Evolutionary conservation across 2,329 filamentous ascomycete genomes (phyloP), one percentile per base, ranked within the genome.

Genomic region (Blastomyces emzantsi): DNA sequence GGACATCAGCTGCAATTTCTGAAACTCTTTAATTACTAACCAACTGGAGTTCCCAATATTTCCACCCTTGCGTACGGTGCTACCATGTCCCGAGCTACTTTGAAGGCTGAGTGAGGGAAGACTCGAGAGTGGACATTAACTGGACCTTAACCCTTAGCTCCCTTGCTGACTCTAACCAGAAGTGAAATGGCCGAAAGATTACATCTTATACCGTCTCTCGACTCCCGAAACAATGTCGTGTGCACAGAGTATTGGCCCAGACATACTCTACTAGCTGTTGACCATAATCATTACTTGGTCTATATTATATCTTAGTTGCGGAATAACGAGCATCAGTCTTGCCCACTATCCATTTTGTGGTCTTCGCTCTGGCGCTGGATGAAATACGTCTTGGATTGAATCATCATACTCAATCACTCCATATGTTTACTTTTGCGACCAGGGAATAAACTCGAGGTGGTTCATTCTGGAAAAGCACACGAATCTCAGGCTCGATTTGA

Each of bases 101-200:
- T 36, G 33, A 11, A 36, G 33, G 8, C 33, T 36, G 33, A 36
- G 11, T 36, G 33, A 36, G 33, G 2, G 28, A 30, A 4, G 28
- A 4, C 4, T 30, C 2, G 33, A 36, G 33, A 11, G 33, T 8
- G 8, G 33, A 36, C 7, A 36, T 9, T 28, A 39, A 19, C 36
- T 25, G 56, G 39, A 43, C 56, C 19, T 15, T 43, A 43, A 28
- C n/a, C 56, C 33, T 58, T 45, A 58, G 36, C n/a, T 58, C 54
- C 54, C 33, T 41, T 25, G 39, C 56, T 22, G n/a, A 39, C n/a
- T 58, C 56, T 58, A 43, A 36, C 56, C 22, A 39, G 36, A 41
- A 41, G 19, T 13, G 55, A 57, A 39, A 13, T 15, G 22, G 56
- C 4, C 3, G 11, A 7, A 7, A 13, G 25, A 13, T 45, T 19